Conservation (phyloP, 139 green algal species). For the Tetratostichococcus sp. region DNA sequence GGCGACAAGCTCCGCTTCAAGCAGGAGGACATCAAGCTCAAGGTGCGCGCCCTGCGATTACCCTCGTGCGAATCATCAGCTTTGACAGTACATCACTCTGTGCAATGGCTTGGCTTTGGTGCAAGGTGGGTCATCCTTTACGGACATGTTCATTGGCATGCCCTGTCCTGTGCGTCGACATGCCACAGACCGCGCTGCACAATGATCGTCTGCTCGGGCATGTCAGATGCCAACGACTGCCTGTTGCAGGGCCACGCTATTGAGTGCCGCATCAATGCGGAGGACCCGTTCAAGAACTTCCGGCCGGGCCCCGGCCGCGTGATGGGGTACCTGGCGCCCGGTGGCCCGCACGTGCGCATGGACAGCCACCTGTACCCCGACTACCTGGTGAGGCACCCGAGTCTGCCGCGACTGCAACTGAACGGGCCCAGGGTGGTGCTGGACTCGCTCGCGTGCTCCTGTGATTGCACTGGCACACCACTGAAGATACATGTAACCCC, state of each 20-base stretch:
- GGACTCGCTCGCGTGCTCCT: too few species aligned
- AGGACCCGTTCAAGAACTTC: slow-evolving; percentile 92
- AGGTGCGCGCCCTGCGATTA: slow-evolving; percentile 24
- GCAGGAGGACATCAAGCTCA: slow-evolving; percentile 87
- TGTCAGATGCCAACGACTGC: too few species aligned
- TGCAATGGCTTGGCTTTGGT: too few species aligned
- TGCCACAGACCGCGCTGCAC: neutral
- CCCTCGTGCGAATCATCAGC: too few species aligned
- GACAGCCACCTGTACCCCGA: slow-evolving; percentile 93
- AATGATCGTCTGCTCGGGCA: neutral
- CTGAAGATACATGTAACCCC: too few species aligned
- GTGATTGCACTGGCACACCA: too few species aligned
- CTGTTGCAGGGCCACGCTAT: slow-evolving; percentile 87
- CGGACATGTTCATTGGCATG: too few species aligned
- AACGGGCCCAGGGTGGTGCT: too few species aligned
- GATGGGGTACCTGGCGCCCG: slow-evolving; percentile 84
- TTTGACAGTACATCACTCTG: too few species aligned
- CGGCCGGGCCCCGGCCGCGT: slow-evolving; percentile 70
- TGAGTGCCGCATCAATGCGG: slow-evolving; percentile 92
- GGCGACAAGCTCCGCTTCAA: slow-evolving; percentile 67
- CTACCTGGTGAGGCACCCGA: slow-evolving; percentile 56
- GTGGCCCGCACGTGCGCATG: slow-evolving; percentile 91
- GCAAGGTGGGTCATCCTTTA: too few species aligned
- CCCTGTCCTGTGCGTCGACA: neutral
- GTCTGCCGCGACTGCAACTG: too few species aligned